phyloP scores from a whole-genome alignment of 2,329 filamentous ascomycete species.

The Pseudogymnoascus sp. region DNA sequence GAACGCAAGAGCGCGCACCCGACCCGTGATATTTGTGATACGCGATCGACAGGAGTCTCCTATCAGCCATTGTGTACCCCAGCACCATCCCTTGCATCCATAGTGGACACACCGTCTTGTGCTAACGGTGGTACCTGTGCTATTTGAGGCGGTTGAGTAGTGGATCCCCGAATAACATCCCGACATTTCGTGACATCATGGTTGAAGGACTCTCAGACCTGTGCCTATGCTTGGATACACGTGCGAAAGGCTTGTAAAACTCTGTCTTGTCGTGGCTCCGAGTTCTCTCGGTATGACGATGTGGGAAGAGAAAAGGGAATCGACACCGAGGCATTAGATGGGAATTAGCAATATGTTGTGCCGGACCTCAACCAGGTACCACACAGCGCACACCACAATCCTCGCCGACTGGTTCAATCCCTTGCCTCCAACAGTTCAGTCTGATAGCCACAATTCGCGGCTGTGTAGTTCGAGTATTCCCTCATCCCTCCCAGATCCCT shows the following conservation, averaged over 20 bases:
- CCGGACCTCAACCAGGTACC: background rate
- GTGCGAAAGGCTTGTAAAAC: background rate
- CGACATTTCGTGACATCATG: background rate
- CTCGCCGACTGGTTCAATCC: background rate
- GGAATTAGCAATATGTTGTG: background rate
- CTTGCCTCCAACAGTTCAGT: background rate
- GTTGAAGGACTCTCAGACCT: background rate
- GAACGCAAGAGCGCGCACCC: background rate
- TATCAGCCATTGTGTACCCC: background rate
- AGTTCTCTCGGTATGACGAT: background rate
- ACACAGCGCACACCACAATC: background rate
- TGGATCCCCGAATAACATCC: background rate
- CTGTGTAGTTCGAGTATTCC: background rate
- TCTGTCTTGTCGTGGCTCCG: background rate
- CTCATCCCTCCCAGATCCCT: background rate
- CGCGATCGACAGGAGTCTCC: background rate
- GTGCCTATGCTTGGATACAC: background rate
- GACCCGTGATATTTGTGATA: background rate
- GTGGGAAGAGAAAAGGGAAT: background rate
- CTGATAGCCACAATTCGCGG: constrained; percentile 1
- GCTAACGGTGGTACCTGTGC: background rate
- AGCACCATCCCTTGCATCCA: background rate
- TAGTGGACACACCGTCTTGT: background rate
- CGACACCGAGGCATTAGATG: background rate
- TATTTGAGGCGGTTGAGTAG: background rate